Evolutionary conservation across 73 alveolate species (phyloP).

Genomic region (Paramecium primaurelia): DNA sequence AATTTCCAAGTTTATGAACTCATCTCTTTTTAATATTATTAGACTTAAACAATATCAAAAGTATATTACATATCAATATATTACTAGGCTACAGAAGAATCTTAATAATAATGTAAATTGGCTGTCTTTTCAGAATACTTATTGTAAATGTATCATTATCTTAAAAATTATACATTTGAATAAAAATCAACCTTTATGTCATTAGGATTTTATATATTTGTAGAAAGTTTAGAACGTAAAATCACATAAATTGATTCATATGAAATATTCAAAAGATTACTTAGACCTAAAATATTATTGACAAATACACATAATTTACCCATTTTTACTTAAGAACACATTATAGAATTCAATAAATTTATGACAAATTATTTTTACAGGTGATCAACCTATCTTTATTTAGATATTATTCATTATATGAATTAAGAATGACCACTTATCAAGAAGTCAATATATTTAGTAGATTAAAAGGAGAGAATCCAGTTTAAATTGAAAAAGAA

Average conservation of each 20-base stretch:
- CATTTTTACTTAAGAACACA: not conserved
- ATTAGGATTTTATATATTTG: not conserved
- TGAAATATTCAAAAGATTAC: slow-evolving; percentile 1
- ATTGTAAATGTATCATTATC: not conserved
- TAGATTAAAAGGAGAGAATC: slow-evolving; percentile 22
- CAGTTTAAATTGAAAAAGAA: not conserved
- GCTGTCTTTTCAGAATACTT: slow-evolving; percentile 18
- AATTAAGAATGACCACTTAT: slow-evolving; percentile 47
- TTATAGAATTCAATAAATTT: slow-evolving; percentile 9
- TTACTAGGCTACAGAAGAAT: slow-evolving; percentile 33
- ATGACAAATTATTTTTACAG: slow-evolving; percentile 42
- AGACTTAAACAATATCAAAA: slow-evolving; percentile 28
- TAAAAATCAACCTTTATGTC: not conserved
- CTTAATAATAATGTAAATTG: not conserved
- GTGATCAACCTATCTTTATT: not conserved
- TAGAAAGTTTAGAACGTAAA: slow-evolving; percentile 40
- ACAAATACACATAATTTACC: not conserved
- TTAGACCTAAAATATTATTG: not conserved
- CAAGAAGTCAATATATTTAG: slow-evolving; percentile 35
- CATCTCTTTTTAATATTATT: not conserved
- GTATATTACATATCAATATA: not conserved
- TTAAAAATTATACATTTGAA: not conserved
- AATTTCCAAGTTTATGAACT: not conserved
- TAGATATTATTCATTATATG: slow-evolving; percentile 48
- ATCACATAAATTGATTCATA: slow-evolving; percentile 47